A percentile compares a stretch with the other conserved stretches of the same genome.
Evolutionary conservation across 768 basidiomycete genomes (phyloP).

Genomic region (Russula compacta): DNA sequence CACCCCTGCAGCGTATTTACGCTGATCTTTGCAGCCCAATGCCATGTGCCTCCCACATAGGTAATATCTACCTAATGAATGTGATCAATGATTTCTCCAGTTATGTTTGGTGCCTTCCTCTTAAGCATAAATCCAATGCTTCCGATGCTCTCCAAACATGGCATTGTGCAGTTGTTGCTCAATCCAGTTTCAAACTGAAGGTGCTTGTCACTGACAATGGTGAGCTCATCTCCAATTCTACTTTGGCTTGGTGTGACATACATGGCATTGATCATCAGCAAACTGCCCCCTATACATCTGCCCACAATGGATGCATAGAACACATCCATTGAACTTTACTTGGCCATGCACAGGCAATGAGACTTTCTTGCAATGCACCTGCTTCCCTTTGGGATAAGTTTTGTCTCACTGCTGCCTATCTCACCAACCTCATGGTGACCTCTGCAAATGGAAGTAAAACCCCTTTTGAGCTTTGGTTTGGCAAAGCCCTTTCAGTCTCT

Average conservation of each 20-base stretch:
- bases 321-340: no score
- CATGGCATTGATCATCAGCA: no score
- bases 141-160: fast-evolving
- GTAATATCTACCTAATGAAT: neutral
- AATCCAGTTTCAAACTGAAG: neutral
- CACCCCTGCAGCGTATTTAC: neutral
- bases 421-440: no score
- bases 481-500: no score
- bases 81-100: neutral
- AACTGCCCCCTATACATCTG: no score
- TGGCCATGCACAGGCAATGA: no score
- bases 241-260: neutral
- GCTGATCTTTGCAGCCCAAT: neutral
- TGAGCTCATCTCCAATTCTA: neutral
- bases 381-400: no score
- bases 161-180: neutral
- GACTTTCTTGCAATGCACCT: no score
- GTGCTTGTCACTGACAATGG: neutral
- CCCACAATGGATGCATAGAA: no score
- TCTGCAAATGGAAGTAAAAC: no score
- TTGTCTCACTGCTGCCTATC: no score
- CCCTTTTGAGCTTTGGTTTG: no score
- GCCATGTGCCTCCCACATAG: neutral
- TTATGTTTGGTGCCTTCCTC: neutral
- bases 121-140: neutral